Percentiles rank a stretch among this genome's conserved stretches.
These are phyloP conservation scores for Hymenoscyphus linearis DNA, from an alignment of 2,329 filamentous ascomycete genomes.

Conservation along the genomic window DNA sequence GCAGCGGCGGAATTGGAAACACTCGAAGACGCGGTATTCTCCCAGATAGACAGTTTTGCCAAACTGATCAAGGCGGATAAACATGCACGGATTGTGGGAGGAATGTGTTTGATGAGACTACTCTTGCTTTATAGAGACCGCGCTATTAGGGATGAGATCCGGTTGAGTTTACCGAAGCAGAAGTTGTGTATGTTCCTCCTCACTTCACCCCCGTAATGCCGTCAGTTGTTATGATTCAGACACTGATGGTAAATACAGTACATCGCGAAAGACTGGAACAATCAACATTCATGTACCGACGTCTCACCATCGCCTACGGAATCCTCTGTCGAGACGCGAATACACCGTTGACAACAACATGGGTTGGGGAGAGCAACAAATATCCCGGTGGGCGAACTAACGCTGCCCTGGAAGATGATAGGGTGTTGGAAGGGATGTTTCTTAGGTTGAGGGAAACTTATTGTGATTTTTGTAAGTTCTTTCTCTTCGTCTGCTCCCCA, in stretches of 20 bases:
- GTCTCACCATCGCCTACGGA: conserved; percentile 15
- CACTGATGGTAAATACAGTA: conserved; percentile 7
- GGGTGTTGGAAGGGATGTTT: conserved; percentile 7
- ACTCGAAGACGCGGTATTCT: conserved; percentile 14
- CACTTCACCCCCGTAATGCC: not conserved
- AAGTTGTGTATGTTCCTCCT: conserved; percentile 4
- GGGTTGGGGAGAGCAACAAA: conserved; percentile 11
- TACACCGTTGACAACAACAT: conserved; percentile 15
- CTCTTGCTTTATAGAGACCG: conserved; percentile 19
- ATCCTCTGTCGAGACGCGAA: conserved; percentile 17
- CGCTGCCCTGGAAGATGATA: not conserved
- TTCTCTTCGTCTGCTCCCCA: not conserved
- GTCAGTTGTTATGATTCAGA: not conserved
- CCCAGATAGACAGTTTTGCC: conserved; percentile 15
- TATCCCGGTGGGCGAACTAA: not conserved
- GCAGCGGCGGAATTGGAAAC: conserved; percentile 16
- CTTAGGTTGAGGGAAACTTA: conserved; percentile 9
- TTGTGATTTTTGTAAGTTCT: conserved; percentile 13
- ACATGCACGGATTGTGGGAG: conserved; percentile 17
- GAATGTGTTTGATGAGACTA: conserved; percentile 17
- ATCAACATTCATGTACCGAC: conserved; percentile 17
- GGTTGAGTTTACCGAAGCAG: conserved; percentile 13
- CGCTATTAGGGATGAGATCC: conserved; percentile 14
- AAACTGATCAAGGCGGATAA: conserved; percentile 10
- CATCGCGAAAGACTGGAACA: conserved; percentile 16